Evolutionary conservation across 345 rosid genomes (phyloP).

Genomic region (Citropsis articulata): DNA sequence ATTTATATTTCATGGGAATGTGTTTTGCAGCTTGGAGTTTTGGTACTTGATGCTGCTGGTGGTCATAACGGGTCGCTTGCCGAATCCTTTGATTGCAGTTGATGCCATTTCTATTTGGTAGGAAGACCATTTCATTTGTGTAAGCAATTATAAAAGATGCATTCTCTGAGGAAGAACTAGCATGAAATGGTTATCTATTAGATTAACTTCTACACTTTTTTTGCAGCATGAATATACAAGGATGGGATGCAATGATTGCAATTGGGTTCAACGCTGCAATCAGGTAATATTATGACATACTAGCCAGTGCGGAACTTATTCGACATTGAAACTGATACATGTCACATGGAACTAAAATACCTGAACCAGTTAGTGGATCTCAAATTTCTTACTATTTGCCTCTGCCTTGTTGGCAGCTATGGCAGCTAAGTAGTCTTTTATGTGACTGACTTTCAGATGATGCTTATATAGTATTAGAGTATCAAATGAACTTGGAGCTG

Average conservation of each 20-base stretch:
- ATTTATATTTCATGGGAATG: background rate
- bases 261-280: constrained; percentile 89
- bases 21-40: constrained; percentile 75
- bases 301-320: background rate
- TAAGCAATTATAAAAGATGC: background rate
- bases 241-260: constrained; percentile 93
- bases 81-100: constrained; percentile 73
- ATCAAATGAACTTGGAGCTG: constrained; percentile 86
- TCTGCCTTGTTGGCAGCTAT: background rate
- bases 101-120: constrained; percentile 96
- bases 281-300: constrained; percentile 40
- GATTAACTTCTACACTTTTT: background rate
- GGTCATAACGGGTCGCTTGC: constrained; percentile 74
- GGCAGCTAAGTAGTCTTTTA: background rate
- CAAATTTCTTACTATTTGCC: background rate
- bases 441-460: background rate
- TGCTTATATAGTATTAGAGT: constrained; percentile 70
- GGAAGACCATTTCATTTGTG: background rate
- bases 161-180: background rate
- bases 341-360: background rate
- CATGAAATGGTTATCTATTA: background rate
- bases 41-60: constrained; percentile 86
- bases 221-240: constrained; percentile 82
- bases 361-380: background rate
- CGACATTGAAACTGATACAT: background rate